Percentiles rank a stretch among this genome's conserved stretches.
Evolutionary conservation across 2,329 filamentous ascomycete genomes (phyloP).

Genomic region (Fusarium sp.): DNA sequence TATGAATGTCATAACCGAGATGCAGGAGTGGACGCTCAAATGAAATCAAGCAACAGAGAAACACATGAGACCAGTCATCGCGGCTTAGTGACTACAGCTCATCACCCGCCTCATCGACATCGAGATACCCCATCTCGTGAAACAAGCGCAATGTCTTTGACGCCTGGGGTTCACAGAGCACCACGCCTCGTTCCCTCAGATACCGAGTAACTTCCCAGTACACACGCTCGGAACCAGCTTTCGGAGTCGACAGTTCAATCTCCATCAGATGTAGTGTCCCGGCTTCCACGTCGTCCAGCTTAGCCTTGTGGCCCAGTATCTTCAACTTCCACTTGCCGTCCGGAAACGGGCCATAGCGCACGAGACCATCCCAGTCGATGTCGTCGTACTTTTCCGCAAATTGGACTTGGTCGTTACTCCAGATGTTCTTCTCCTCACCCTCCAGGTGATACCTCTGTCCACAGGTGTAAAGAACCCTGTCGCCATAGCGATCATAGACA

Average conservation of each 20-base stretch:
- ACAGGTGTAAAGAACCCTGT: constrained; percentile 30
- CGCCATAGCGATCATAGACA: constrained; percentile 40
- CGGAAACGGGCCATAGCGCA: constrained; percentile 31
- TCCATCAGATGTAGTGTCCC: constrained; percentile 37
- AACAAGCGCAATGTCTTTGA: constrained; percentile 36
- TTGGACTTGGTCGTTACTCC: constrained; percentile 35
- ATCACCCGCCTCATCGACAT: neutral
- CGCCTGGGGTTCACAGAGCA: constrained; percentile 33
- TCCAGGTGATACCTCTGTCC: constrained; percentile 19
- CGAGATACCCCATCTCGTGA: constrained; percentile 24
- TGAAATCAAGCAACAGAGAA: neutral
- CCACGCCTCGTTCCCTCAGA: constrained; percentile 19
- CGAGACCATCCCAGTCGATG: constrained; percentile 35
- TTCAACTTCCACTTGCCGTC: constrained; percentile 39
- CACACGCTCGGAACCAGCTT: constrained; percentile 17
- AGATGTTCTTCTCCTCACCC: constrained; percentile 11
- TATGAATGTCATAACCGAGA: neutral
- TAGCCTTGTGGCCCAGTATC: constrained; percentile 31
- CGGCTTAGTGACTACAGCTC: constrained; percentile 3
- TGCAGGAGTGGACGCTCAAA: neutral
- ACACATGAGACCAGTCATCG: neutral
- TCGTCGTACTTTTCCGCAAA: constrained; percentile 35
- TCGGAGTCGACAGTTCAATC: constrained; percentile 34
- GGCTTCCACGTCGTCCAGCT: constrained; percentile 37
- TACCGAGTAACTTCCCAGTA: constrained; percentile 22